Evolutionary conservation across 768 basidiomycete species (phyloP).

Genomic region (Tylopilus cervinicoccineus): DNA sequence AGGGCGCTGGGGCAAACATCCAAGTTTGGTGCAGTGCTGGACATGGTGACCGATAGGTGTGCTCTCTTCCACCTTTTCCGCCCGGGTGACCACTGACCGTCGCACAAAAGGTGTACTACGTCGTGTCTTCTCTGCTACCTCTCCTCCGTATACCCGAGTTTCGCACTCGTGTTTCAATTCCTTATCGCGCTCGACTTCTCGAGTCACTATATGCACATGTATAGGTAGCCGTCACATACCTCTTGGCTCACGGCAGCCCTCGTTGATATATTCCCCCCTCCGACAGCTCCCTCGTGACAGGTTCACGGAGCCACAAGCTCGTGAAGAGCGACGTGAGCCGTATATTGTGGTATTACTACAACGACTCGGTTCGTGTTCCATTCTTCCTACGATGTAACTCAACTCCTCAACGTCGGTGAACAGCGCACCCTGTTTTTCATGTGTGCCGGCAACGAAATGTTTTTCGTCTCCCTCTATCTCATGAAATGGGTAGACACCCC

Average conservation of each 20-base stretch:
- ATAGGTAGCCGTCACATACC: slow-evolving; percentile 56
- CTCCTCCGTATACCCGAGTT: slow-evolving; percentile 83
- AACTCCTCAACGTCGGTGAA: not conserved
- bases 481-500: slow-evolving; percentile 80
- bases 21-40: slow-evolving; percentile 95
- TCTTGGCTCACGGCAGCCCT: not conserved
- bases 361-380: slow-evolving; percentile 66
- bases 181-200: slow-evolving; percentile 96
- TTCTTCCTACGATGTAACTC: not conserved
- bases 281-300: slow-evolving; percentile 86
- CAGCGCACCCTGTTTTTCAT: slow-evolving; percentile 87
- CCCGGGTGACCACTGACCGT: not conserved
- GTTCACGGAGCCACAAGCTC: slow-evolving; percentile 87
- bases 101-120: slow-evolving; percentile 82
- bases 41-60: slow-evolving; percentile 99
- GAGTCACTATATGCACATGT: slow-evolving; percentile 99
- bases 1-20: slow-evolving; percentile 85
- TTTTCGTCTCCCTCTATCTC: slow-evolving; percentile 93
- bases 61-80: slow-evolving; percentile 19
- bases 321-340: slow-evolving; percentile 91
- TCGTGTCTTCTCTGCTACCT: slow-evolving; percentile 93
- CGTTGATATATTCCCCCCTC: slow-evolving; percentile 6
- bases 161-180: slow-evolving; percentile 85
- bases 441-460: slow-evolving; percentile 93
- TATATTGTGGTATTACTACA: slow-evolving; percentile 92